phyloP scores from a whole-genome alignment of 2,329 filamentous ascomycete species.

The Fusarium temperatum region DNA sequence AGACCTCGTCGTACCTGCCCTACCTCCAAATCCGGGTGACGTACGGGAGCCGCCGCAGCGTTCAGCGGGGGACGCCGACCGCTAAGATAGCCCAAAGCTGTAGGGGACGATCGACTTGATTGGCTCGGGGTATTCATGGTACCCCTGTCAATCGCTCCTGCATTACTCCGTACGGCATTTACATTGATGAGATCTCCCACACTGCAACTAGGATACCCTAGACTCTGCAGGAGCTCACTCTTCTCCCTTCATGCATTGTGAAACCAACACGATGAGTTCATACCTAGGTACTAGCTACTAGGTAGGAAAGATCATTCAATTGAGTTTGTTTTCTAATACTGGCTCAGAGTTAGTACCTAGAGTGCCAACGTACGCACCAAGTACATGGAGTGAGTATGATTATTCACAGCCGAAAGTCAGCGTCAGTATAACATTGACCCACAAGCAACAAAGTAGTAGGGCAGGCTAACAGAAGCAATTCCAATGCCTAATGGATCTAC shows the following conservation, averaged over 20 bases:
- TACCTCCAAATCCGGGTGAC: conserved; percentile 25
- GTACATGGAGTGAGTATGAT: neutral
- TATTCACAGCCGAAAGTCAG: neutral
- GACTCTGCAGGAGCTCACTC: neutral
- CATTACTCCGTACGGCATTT: neutral
- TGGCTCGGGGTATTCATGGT: conserved; percentile 18
- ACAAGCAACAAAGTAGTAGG: too few species aligned
- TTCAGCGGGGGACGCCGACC: conserved; percentile 39
- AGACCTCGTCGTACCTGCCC: neutral
- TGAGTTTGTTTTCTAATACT: neutral
- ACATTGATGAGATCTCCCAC: neutral
- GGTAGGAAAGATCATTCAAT: too few species aligned
- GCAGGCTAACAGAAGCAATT: neutral
- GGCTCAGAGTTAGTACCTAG: neutral
- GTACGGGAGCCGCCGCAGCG: conserved; percentile 36
- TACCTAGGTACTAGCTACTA: too few species aligned
- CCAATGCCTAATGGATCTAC: neutral
- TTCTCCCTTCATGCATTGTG: neutral
- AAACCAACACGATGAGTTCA: neutral
- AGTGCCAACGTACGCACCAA: neutral
- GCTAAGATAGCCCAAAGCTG: conserved; percentile 32
- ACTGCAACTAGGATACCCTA: conserved; percentile 19
- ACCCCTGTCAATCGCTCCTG: conserved; percentile 25
- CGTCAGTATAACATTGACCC: too few species aligned
- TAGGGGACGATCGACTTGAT: conserved; percentile 5